Evolutionary conservation across 208 protist genomes (phyloP).

Genomic region (Leishmania arabica): DNA sequence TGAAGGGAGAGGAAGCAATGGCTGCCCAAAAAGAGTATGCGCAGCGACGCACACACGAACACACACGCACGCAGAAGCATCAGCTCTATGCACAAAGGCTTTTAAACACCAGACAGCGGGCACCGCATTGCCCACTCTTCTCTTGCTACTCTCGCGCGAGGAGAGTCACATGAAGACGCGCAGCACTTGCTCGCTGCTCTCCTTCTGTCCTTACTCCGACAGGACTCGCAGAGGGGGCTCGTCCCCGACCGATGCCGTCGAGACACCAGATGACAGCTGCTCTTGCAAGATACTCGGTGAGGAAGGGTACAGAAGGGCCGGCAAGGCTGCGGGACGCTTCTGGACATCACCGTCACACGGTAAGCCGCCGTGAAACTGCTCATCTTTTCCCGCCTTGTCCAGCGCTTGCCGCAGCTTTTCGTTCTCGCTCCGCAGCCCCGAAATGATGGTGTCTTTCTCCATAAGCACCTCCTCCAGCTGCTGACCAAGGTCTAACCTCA

Average conservation of each 20-base stretch:
- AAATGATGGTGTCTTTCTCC: slow-evolving; percentile 47
- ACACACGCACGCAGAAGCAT: neutral
- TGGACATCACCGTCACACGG: neutral
- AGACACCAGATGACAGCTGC: slow-evolving; percentile 12
- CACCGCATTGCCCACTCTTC: neutral
- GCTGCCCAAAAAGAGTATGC: neutral
- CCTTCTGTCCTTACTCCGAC: neutral
- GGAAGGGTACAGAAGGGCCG: slow-evolving; percentile 3
- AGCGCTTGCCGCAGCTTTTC: slow-evolving; percentile 27
- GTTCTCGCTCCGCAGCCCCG: slow-evolving; percentile 51
- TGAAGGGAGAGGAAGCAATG: neutral
- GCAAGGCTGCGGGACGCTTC: neutral
- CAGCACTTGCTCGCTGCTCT: neutral
- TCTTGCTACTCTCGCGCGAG: neutral
- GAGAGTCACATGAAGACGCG: neutral
- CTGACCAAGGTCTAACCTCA: slow-evolving; percentile 37
- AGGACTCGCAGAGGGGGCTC: slow-evolving; percentile 1
- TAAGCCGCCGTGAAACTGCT: neutral
- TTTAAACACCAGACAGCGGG: neutral
- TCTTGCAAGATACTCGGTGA: slow-evolving; percentile 30
- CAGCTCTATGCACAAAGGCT: neutral
- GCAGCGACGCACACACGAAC: neutral
- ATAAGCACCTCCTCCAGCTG: slow-evolving; percentile 47
- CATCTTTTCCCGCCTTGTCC: neutral
- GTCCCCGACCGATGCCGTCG: slow-evolving; percentile 1